Base-by-base conservation (phyloP, 441 rosid species). In the Bruguiera hainesii region DNA sequence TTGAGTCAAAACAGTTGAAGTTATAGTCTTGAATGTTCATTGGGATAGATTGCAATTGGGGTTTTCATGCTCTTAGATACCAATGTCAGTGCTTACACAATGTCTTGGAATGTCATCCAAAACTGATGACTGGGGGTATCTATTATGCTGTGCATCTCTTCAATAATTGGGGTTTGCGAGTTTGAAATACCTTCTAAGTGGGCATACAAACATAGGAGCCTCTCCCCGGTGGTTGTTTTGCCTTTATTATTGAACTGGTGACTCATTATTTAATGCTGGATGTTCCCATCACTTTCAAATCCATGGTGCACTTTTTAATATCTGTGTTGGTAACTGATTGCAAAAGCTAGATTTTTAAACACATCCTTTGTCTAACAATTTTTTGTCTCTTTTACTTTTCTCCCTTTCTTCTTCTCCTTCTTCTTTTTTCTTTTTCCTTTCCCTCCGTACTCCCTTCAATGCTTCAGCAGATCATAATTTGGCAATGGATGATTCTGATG, bases 401-500 rank as follows among this genome's bases (percentile, higher is more conserved):
- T 10, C 21, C 65, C 30, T n/a, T 2, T 23, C 33, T 4, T 61
- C 23, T 20, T 62, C 6, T 42, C 15, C 46, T 62, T 18, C 18
- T 48, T 26, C 46, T 52, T 60, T n/a, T 28, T 25, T 52, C 53
- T 39, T 6, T 2, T 13, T 42, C 3, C 4, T 42, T 13, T 39
- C 16, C 48, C 16, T 39, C 13, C 18, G 0, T 42, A 42, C 18
- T 11, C 30, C 71, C 48, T 61, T 77, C 23, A 11, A 69, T 71
- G 20, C 68, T 37, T 21, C 21, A 48, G 29, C 87, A 82, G 88
- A 78, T 66, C 55, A 67, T 64, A 80, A 74, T 73, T 63, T 74
- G 56, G 53, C 56, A 20, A 63, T 50, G 67, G 85, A 83, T 15
- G 87, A 83, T 50, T 71, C 77, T 25, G 88, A 82, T 57, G 85